Base-by-base conservation (phyloP, 106 monocot genomes). In the Iris macrosiphon region DNA sequence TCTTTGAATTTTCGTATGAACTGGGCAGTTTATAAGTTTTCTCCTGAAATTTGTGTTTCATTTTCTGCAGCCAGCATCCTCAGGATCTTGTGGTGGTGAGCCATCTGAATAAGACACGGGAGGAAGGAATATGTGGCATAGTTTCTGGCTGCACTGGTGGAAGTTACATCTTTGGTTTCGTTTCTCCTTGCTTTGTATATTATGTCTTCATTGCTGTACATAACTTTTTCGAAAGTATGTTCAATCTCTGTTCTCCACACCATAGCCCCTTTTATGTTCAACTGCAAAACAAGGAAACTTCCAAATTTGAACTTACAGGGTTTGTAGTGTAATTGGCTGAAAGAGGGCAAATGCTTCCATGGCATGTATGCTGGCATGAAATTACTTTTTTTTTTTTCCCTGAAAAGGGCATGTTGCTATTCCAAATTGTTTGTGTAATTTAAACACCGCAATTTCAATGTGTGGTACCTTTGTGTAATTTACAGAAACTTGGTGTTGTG, bases 21-120 rank as follows among this genome's bases (percentile, higher is more conserved):
- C n/a, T n/a, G n/a, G n/a, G n/a, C n/a, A n/a, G n/a, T n/a, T n/a
- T n/a, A n/a, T n/a, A n/a, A n/a, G n/a, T n/a, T n/a, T n/a, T n/a
- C n/a, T n/a, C n/a, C n/a, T n/a, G n/a, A n/a, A n/a, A n/a, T n/a
- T n/a, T n/a, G n/a, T n/a, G n/a, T n/a, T n/a, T n/a, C n/a, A n/a
- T 35, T 35, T 35, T 35, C 10, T 10, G 7, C 52, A 31, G 52
- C 32, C 32, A 31, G 33, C n/a, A 53, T 33, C 32, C 24, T 2
- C 19, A 20, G 52, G 30, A 53, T 20, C 19, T 60, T 44, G 11
- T 31, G 22, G 49, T 49, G 62, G 14, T 32, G 48, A 23, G 47
- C 49, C 48, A 37, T 49, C 62, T 37, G 32, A 60, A 49, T 49
- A 61, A 61, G 18, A n/a, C n/a, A 19, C 22, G 31, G 8, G 53